Conservation (phyloP, 345 rosid species). For the Corymbia maculata region DNA sequence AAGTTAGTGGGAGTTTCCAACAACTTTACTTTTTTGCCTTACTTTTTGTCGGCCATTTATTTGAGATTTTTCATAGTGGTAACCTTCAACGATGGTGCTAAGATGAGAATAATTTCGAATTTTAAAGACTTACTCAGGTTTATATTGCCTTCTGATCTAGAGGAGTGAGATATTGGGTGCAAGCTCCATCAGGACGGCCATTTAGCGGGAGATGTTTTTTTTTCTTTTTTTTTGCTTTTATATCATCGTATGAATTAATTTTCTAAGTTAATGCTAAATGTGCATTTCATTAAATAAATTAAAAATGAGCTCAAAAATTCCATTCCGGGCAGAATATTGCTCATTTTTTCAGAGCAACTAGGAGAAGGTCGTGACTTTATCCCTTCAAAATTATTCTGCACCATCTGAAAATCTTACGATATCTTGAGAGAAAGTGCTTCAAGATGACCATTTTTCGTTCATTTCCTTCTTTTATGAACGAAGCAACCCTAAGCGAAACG, state of each 20-base stretch:
- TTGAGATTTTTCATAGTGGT: not conserved
- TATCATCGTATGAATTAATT: not conserved
- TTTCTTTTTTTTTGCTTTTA: too few species aligned
- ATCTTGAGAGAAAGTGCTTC: too few species aligned
- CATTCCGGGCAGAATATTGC: not conserved
- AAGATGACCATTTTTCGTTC: too few species aligned
- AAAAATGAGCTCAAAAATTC: not conserved
- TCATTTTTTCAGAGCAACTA: not conserved
- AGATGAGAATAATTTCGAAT: too few species aligned
- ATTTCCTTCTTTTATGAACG: too few species aligned
- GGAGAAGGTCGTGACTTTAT: not conserved
- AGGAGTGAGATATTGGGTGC: not conserved
- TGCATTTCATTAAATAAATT: not conserved
- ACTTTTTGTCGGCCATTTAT: not conserved
- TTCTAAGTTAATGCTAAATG: not conserved
- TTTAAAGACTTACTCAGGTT: too few species aligned
- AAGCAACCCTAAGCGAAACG: too few species aligned
- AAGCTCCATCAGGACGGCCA: not conserved
- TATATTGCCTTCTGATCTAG: not conserved
- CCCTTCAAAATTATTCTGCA: too few species aligned
- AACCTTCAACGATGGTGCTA: too few species aligned
- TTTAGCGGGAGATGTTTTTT: not conserved
- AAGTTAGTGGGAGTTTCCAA: not conserved
- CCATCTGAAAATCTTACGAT: too few species aligned
- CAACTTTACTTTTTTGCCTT: not conserved